Evolutionary conservation across 805 yeast species (phyloP).

Genomic region (Metschnikowia noctiluminum): DNA sequence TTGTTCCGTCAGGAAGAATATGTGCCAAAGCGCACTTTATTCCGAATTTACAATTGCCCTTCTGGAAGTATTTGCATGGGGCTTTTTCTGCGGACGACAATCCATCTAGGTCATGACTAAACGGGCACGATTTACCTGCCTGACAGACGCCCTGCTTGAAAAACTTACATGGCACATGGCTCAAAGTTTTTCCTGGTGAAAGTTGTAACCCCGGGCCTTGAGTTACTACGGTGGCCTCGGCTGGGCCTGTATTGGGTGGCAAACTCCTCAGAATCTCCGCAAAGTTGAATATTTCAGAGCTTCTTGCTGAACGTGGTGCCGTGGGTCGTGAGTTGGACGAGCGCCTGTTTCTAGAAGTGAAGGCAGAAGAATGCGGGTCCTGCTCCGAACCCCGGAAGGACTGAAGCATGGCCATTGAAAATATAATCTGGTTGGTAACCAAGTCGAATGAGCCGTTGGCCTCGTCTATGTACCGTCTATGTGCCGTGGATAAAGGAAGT

Average conservation of each 20-base stretch:
- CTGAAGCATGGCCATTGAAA: slow-evolving; percentile 3
- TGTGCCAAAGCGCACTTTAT: slow-evolving; percentile 93
- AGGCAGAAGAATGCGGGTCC: not conserved
- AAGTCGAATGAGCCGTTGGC: not conserved
- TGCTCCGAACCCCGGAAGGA: slow-evolving; percentile 5
- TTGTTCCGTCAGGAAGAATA: slow-evolving; percentile 82
- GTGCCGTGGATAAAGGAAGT: not conserved
- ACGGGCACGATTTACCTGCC: slow-evolving; percentile 91
- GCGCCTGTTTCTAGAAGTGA: not conserved
- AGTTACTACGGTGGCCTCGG: slow-evolving; percentile 10
- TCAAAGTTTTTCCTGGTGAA: slow-evolving; percentile 47
- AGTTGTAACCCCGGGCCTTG: slow-evolving; percentile 6
- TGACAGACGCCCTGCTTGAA: slow-evolving; percentile 90
- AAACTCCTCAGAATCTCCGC: slow-evolving; percentile 10
- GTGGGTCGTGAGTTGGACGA: not conserved
- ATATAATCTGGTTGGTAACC: not conserved
- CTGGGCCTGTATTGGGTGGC: slow-evolving; percentile 20
- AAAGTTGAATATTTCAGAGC: slow-evolving; percentile 8
- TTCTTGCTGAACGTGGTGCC: slow-evolving; percentile 4
- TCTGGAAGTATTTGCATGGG: slow-evolving; percentile 90
- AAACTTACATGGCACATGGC: slow-evolving; percentile 97
- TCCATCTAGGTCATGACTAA: slow-evolving; percentile 70
- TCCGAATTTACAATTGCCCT: slow-evolving; percentile 97
- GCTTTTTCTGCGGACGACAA: slow-evolving; percentile 48
- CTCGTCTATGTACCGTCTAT: too few species aligned